phyloP scores from a whole-genome alignment of 2,329 filamentous ascomycete species.

The Xylaria sp. region DNA sequence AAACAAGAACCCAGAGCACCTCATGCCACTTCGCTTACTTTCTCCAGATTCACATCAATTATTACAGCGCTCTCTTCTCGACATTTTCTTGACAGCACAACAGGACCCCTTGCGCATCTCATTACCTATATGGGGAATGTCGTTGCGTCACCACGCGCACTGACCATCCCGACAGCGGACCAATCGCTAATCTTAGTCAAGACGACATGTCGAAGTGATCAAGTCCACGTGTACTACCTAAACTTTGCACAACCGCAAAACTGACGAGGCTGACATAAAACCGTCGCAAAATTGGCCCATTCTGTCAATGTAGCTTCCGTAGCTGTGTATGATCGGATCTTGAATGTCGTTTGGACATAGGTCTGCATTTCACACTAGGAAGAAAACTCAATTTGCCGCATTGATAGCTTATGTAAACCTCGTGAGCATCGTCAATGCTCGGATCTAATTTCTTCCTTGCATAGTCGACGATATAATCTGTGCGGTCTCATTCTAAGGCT shows the following conservation, averaged over 20 bases:
- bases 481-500: background rate
- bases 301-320: background rate
- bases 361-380: background rate
- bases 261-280: constrained; percentile 27
- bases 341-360: background rate
- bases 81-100: background rate
- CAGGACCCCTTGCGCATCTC: constrained; percentile 1
- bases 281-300: constrained; percentile 3
- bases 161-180: background rate
- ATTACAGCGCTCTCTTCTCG: background rate
- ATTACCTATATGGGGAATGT: constrained; percentile 15
- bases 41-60: background rate
- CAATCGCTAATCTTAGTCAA: constrained; percentile 4
- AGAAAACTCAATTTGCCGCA: background rate
- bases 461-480: background rate
- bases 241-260: background rate
- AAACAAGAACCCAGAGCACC: background rate
- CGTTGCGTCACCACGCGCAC: constrained; percentile 17
- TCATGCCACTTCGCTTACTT: background rate
- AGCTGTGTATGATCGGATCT: too few relatives aligned
- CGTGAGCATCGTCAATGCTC: background rate
- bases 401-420: background rate
- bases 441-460: background rate
- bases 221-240: constrained; percentile 19
- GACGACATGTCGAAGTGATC: constrained; percentile 8